A percentile compares a stretch with the other conserved stretches of the same genome.
Evolutionary conservation across 2,329 filamentous ascomycete genomes (phyloP).

Genomic region (Graphium sp.): DNA sequence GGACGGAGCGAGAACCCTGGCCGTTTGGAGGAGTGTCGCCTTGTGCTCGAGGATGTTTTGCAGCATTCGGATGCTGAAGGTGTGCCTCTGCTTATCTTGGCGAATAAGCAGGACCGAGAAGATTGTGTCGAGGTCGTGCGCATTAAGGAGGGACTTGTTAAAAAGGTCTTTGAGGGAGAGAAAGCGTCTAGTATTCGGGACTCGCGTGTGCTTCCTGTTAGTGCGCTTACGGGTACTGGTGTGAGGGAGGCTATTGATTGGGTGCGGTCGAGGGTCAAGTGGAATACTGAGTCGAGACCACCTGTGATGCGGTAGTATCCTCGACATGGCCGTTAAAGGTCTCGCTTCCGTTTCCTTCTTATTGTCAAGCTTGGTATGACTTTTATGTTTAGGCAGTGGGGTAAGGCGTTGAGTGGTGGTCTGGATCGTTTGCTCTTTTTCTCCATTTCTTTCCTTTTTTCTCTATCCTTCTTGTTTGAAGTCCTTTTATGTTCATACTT

Average conservation of each 20-base stretch:
- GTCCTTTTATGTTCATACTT: conserved; percentile 1
- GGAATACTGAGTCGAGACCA: conserved; percentile 88
- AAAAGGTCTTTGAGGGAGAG: conserved; percentile 90
- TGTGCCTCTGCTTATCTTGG: conserved; percentile 78
- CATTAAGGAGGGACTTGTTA: conserved; percentile 91
- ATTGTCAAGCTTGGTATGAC: conserved; percentile 7
- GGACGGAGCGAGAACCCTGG: conserved; percentile 23
- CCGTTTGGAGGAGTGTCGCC: conserved; percentile 71
- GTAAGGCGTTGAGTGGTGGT: background rate
- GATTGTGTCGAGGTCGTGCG: conserved; percentile 94
- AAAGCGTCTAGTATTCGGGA: conserved; percentile 76
- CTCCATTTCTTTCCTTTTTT: conserved; percentile 6
- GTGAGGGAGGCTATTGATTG: conserved; percentile 95
- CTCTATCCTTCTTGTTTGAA: conserved; percentile 7
- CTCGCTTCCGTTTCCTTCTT: conserved; percentile 1
- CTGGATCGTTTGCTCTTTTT: conserved; percentile 5
- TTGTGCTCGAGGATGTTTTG: conserved; percentile 81
- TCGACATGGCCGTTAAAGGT: conserved; percentile 1
- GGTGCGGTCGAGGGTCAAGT: conserved; percentile 80
- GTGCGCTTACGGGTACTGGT: conserved; percentile 73
- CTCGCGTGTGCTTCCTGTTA: conserved; percentile 78
- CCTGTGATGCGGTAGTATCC: conserved; percentile 66
- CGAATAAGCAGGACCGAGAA: conserved; percentile 95
- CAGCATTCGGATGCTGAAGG: conserved; percentile 78
- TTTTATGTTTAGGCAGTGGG: background rate